A percentile compares a stretch with the other conserved stretches of the same genome.
These are phyloP conservation scores for Epichloe typhina DNA, from an alignment of 2,329 filamentous ascomycete species.

Conservation along the genomic window DNA sequence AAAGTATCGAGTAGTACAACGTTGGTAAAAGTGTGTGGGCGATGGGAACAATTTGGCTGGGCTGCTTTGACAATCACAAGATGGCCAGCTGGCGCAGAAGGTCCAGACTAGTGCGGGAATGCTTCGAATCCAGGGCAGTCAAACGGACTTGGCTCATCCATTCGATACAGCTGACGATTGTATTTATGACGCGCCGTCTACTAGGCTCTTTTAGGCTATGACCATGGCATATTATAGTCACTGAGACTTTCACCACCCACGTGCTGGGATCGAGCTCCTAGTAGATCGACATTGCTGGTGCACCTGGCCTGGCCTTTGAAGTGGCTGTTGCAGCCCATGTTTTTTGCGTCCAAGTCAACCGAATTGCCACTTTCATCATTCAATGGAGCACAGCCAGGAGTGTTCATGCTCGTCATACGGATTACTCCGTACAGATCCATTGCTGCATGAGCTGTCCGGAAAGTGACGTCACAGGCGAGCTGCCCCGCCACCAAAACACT, in stretches of 20 bases:
- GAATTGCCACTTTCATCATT: too few relatives aligned
- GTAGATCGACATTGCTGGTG: too few relatives aligned
- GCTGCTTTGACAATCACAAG: not conserved
- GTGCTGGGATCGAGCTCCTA: too few relatives aligned
- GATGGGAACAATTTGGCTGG: not conserved
- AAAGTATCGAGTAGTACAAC: not conserved
- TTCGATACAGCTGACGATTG: not conserved
- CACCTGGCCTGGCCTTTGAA: too few relatives aligned
- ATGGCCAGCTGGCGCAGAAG: not conserved
- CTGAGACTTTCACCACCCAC: too few relatives aligned
- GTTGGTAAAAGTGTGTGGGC: not conserved
- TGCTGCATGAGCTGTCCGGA: not conserved
- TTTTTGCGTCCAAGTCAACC: too few relatives aligned
- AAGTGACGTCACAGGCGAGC: slow-evolving; percentile 5
- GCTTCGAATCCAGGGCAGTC: not conserved
- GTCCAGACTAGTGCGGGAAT: not conserved
- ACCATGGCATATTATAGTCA: too few relatives aligned
- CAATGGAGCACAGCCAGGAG: too few relatives aligned
- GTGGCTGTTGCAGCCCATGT: too few relatives aligned
- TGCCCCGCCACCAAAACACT: not conserved
- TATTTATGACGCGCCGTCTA: not conserved
- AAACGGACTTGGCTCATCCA: not conserved
- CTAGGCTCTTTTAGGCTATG: not conserved
- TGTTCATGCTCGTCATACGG: not conserved
- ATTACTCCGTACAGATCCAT: not conserved